Base-by-base conservation (phyloP, 139 green algal genomes). In the Tetraselmis striata region DNA sequence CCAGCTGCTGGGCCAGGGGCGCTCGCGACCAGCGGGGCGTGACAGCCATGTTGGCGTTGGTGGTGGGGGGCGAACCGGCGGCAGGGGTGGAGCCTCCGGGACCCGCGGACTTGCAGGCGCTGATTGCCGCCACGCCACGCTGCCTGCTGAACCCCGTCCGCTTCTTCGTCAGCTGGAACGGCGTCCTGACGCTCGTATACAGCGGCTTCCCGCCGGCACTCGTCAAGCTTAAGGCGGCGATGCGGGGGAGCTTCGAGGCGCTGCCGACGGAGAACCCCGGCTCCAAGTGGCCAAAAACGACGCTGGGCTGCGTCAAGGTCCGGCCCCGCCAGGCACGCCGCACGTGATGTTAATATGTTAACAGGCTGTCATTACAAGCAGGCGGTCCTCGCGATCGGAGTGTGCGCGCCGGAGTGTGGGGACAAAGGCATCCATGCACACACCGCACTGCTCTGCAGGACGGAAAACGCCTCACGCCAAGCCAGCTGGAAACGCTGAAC, bases 111-210 rank as follows among this genome's bases (percentile, higher is more conserved):
- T 18, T 67, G 18, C 45, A 67, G 18, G 45, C 5, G 45, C 18
- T 67, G 45, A 67, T 67, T 18, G 11, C 11, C 5, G 45, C 45
- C 18, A 67, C 45, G 28, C 29, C 1, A 29, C 80, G 83, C 1
- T 94, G 85, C 79, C 32, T 90, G 0, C 82, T 97, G 24, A 76
- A 86, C 0, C 92, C 93, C 0, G 77, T 85, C 0, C 82, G 82
- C 23, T 98, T 97, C 83, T 98, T 98, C 30, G 92, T 98, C 0
- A 87, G 86, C 1, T 97, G 93, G 93, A 86, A 93, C 83, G 91
- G 91, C 23, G 94, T 98, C 0, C 83, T 97, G 2, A 97, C 93
- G 1, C 78, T 98, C 1, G 93, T 90, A 0, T 97, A 93, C 84
- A 90, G 87, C 1, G 94, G 94, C n/a, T 97, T 96, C 67, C 90